Evolutionary conservation across 2,329 filamentous ascomycete genomes (phyloP).

Genomic region (Microthyrium microscopicum): DNA sequence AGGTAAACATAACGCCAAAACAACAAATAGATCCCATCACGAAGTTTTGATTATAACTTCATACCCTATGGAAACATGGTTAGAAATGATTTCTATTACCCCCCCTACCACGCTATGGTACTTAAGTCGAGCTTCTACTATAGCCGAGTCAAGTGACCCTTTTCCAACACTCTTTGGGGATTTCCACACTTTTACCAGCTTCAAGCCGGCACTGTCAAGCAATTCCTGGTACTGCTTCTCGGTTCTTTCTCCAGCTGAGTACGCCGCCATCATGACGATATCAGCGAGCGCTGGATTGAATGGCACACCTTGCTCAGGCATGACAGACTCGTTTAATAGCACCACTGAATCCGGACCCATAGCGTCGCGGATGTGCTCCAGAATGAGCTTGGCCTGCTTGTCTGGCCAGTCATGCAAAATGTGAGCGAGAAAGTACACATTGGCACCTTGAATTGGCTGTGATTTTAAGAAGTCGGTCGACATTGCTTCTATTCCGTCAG

Average conservation of each 20-base stretch:
- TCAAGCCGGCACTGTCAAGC: constrained; percentile 1
- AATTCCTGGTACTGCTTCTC: not conserved
- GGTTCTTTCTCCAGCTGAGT: not conserved
- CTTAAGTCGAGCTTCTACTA: no score
- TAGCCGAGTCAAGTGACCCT: no score
- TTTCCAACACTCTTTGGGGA: no score
- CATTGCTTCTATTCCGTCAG: not conserved
- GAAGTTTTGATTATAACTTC: no score
- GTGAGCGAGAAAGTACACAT: constrained; percentile 18
- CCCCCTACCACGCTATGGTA: no score
- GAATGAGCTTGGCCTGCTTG: not conserved
- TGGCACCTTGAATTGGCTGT: constrained; percentile 16
- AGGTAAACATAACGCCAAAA: no score
- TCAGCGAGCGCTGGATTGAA: not conserved
- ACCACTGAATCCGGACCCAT: constrained; percentile 2
- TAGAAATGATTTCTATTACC: no score
- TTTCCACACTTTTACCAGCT: constrained; percentile 1
- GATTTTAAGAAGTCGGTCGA: constrained; percentile 15
- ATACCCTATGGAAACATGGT: no score
- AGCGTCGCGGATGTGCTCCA: not conserved
- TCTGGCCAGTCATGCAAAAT: constrained; percentile 19
- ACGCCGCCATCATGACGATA: not conserved
- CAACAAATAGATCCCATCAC: no score
- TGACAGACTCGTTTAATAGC: not conserved
- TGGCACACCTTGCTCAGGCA: not conserved